Conservation (phyloP, 2,329 filamentous ascomycete genomes). For the Curvularia lunata region DNA sequence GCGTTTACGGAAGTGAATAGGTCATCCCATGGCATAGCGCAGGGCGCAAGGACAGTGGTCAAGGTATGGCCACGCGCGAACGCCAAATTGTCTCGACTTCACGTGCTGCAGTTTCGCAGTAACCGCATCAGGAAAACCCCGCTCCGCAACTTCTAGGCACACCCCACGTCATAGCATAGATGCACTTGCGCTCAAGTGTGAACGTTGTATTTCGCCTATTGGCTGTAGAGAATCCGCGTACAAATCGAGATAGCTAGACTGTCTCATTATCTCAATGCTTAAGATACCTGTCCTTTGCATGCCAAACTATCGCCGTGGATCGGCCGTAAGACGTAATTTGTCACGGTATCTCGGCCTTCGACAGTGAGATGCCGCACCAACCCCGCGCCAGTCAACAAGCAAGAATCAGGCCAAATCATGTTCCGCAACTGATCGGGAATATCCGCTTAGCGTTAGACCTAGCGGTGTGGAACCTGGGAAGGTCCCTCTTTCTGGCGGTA, state of each 20-base stretch:
- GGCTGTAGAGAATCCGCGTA: neutral
- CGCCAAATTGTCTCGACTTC: slow-evolving; percentile 31
- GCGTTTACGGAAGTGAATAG: neutral
- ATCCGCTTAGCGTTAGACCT: neutral
- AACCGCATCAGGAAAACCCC: slow-evolving; percentile 6
- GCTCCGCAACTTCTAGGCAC: slow-evolving; percentile 4
- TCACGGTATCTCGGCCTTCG: neutral
- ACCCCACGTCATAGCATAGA: slow-evolving; percentile 6
- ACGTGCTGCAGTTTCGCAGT: slow-evolving; percentile 23
- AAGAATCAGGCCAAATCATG: neutral
- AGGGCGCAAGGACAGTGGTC: neutral
- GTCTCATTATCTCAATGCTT: neutral
- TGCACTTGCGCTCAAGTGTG: neutral
- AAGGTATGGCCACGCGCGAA: slow-evolving; percentile 10
- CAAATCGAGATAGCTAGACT: too few relatives aligned
- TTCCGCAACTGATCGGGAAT: neutral
- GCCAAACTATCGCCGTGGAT: neutral
- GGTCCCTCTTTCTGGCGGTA: slow-evolving; percentile 7
- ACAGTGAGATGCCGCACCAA: neutral
- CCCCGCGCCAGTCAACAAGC: neutral
- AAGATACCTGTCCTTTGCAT: neutral
- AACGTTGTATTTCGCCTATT: neutral
- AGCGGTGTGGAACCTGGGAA: slow-evolving; percentile 1
- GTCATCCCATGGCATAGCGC: slow-evolving; percentile 2
- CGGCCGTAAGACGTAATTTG: neutral